phyloP scores from a whole-genome alignment of 1,139 yeast species.

The Pichia sp. region DNA sequence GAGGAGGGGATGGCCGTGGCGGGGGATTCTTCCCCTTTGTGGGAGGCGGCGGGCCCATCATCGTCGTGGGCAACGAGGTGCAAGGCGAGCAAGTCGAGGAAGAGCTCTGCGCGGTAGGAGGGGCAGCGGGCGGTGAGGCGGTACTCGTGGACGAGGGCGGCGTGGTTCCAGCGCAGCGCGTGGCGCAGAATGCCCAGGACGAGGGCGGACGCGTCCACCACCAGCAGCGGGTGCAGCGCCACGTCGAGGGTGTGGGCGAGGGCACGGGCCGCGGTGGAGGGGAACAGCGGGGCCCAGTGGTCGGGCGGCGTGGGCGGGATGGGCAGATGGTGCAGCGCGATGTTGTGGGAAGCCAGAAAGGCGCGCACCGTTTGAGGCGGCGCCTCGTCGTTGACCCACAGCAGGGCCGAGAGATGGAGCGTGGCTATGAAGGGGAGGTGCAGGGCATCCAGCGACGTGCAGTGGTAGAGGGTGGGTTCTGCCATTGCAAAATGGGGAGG shows the following conservation, averaged over 20 bases:
- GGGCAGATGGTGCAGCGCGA: neutral
- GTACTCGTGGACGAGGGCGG: neutral
- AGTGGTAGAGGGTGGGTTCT: neutral
- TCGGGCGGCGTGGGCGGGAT: neutral
- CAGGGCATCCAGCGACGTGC: neutral
- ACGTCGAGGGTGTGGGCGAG: neutral
- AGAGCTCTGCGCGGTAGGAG: neutral
- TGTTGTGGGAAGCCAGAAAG: neutral
- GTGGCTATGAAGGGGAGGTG: neutral
- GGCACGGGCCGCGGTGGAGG: neutral
- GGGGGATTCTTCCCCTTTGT: too few relatives aligned
- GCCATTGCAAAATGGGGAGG: neutral
- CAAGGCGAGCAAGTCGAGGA: neutral
- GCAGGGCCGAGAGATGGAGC: neutral
- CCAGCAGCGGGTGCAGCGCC: neutral
- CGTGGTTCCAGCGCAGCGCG: neutral
- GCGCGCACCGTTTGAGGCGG: neutral
- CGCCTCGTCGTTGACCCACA: neutral
- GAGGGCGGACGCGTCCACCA: neutral
- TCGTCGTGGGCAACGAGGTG: neutral
- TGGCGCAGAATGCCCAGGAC: neutral
- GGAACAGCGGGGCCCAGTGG: neutral
- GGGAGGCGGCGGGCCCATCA: neutral
- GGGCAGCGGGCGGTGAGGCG: neutral
- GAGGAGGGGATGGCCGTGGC: neutral